Evolutionary conservation across 495 filamentous ascomycete species (phyloP), one percentile per base, ranked within the genome.

Genomic region (Astrothelium subdiscretum): DNA sequence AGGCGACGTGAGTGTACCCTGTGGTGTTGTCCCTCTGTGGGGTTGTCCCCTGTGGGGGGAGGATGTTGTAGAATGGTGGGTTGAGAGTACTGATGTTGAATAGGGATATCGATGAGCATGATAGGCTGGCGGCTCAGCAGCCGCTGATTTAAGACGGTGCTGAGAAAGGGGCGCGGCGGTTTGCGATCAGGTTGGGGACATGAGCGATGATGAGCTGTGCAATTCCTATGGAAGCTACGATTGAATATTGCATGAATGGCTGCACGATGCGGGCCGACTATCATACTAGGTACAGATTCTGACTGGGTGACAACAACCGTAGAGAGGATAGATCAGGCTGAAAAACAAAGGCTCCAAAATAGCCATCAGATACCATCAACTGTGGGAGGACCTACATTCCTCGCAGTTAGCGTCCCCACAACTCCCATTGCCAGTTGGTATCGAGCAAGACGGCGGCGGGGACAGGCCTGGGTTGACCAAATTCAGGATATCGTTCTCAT

Each of bases 91-190:
- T 27, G 57, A n/a, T 58, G 32, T 31, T 31, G 32, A 27, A 63
- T 61, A 87, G 84, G 66, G 89, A 97, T 74, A 97, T 97, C 67
- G 94, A 97, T 31, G 87, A 89, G 79, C 92, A 97, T 71, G 92
- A 97, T 74, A 67, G 74, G 59, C 75, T 90, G 63, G 88, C 91
- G 12, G 76, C 29, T 35, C 60, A 63, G 51, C 68, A 72, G 42
- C 51, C 57, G 60, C 20, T 15, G 20, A 48, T 20, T 22, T 15
- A 48, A 22, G 43, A 40, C 15, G 6, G 43, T 48, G 0, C 20
- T 5, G 13, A 18, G 1, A 48, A 48, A 5, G 20, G 43, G 35
- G 6, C 35, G 35, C 35, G 6, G 35, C 15, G 15, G 6, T 15
- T 38, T 8, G 3, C 42, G 42, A 20, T 48, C 5, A 11, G 42